Conservation (phyloP, 2,329 filamentous ascomycete genomes). For the Neofusicoccum parvum region DNA sequence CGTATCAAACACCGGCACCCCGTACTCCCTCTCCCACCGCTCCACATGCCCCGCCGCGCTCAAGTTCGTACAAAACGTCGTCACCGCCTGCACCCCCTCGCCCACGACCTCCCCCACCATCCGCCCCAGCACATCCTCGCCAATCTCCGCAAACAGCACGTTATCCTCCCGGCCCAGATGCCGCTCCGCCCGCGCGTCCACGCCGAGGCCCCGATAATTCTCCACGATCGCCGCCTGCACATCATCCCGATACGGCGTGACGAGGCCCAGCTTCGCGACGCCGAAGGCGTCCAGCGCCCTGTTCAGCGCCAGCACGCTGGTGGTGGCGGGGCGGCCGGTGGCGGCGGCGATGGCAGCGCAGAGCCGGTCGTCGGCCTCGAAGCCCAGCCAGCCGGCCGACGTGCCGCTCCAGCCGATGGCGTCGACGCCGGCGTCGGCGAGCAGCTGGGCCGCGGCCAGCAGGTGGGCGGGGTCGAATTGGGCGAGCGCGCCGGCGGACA, state of each 20-base stretch:
- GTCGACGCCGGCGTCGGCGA: slow-evolving; percentile 33
- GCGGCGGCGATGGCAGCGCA: slow-evolving; percentile 41
- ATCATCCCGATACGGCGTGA: slow-evolving; percentile 48
- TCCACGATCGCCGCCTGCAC: slow-evolving; percentile 42
- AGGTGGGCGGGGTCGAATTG: slow-evolving; percentile 35
- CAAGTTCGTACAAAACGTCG: slow-evolving; percentile 50
- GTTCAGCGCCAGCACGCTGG: slow-evolving; percentile 46
- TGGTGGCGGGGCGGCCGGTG: slow-evolving; percentile 44
- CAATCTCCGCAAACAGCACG: slow-evolving; percentile 40
- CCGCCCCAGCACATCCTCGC: slow-evolving; percentile 32
- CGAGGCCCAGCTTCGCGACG: slow-evolving; percentile 37
- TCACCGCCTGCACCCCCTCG: slow-evolving; percentile 38
- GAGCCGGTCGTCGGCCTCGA: slow-evolving; percentile 39
- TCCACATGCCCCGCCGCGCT: slow-evolving; percentile 42
- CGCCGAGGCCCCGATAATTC: slow-evolving; percentile 39
- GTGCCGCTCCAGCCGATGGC: slow-evolving; percentile 37
- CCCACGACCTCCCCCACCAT: slow-evolving; percentile 33
- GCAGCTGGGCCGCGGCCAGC: slow-evolving; percentile 24
- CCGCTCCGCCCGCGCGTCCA: slow-evolving; percentile 32
- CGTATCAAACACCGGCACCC: slow-evolving; percentile 45
- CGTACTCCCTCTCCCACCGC: slow-evolving; percentile 43
- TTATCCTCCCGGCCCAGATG: slow-evolving; percentile 43
- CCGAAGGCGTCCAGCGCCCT: slow-evolving; percentile 33
- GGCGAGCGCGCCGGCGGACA: slow-evolving; percentile 35
- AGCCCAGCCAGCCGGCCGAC: slow-evolving; percentile 34